Base-by-base conservation (phyloP, 179 eudicot species). In the Gypsophila paniculata region DNA sequence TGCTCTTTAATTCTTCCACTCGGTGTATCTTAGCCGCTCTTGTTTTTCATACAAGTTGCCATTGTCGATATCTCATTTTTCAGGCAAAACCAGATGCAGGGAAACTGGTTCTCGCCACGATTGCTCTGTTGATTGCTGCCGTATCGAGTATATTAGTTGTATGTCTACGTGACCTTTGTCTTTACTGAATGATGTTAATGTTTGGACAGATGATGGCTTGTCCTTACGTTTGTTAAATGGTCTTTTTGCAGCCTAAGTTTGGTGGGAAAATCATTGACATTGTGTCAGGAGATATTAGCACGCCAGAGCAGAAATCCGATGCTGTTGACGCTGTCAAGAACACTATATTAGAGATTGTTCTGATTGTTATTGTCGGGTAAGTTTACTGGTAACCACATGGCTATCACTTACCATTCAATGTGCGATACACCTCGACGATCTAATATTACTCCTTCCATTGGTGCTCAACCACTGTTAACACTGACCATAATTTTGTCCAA, bases 1-100 rank as follows among this genome's bases (percentile, higher is more conserved):
- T 36, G 36, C 61, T 54, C 57, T 67, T 15, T 42, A 22, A 25
- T 58, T 9, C 42, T 23, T 18, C 21, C 25, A 62, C 2, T 21
- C 5, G 70, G 39, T 61, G 17, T 12, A 63, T 12, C 59, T 61
- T 57, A 46, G 29, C 14, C 29, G 26, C 26, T 44, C 32, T 49
- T 22, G 34, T 29, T 6, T 60, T 54, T 42, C 19, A 23, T 69
- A 55, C 26, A 55, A 34, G 39, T 70, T 23, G 14, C 44, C 39
- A 59, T 53, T 19, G 44, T 72, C 22, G 46, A 65, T 36, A 21
- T 54, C 19, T 36, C 74, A 32, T 36, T 65, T 58, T 72, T 38
- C 90, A 92, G 96, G 98, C 98, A 74, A 88, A 86, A 77, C 93
- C 93, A 38, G 97, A 90, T 78, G 88, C 90, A 36, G 81, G 81